A percentile compares a stretch with the other conserved stretches of the same genome.
Conservation (phyloP, 1,284 basidiomycete species). For the Pascua sp. region DNA sequence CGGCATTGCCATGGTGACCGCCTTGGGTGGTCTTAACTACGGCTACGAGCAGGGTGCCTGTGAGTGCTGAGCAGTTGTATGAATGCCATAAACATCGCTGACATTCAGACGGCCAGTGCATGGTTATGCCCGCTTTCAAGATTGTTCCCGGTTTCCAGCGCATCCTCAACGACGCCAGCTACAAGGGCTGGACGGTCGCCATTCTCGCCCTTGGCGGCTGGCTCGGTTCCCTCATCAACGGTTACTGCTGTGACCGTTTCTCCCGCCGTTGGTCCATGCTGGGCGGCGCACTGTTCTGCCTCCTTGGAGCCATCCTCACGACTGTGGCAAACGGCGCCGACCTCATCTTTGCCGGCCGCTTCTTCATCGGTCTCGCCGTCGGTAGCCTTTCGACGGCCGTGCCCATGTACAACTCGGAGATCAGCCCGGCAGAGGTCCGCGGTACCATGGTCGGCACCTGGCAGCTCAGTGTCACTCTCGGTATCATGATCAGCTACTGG, state of each 20-base stretch:
- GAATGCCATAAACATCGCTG: not conserved
- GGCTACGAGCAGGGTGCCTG: slow-evolving; percentile 21
- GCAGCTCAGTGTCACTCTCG: slow-evolving; percentile 66
- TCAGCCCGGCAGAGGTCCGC: slow-evolving; percentile 68
- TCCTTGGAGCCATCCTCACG: slow-evolving; percentile 22
- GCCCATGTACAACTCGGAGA: slow-evolving; percentile 55
- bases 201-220: slow-evolving; percentile 25
- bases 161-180: slow-evolving; percentile 14
- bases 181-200: slow-evolving; percentile 21
- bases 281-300: slow-evolving; percentile 20
- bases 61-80: too few relatives aligned
- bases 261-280: slow-evolving; percentile 24
- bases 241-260: slow-evolving; percentile 22
- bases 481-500: slow-evolving; percentile 62
- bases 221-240: slow-evolving; percentile 25
- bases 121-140: slow-evolving; percentile 23
- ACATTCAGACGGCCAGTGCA: slow-evolving; percentile 16
- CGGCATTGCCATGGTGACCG: slow-evolving; percentile 18
- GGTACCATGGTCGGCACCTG: slow-evolving; percentile 67
- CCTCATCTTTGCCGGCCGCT: slow-evolving; percentile 23
- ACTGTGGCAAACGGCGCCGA: slow-evolving; percentile 18
- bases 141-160: slow-evolving; percentile 10
- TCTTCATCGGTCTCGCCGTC: slow-evolving; percentile 47
- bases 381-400: slow-evolving; percentile 72
- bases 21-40: slow-evolving; percentile 23